These are phyloP conservation scores for Trypanosoma vivax DNA, from an alignment of 208 protist species.

Conservation along the genomic window DNA sequence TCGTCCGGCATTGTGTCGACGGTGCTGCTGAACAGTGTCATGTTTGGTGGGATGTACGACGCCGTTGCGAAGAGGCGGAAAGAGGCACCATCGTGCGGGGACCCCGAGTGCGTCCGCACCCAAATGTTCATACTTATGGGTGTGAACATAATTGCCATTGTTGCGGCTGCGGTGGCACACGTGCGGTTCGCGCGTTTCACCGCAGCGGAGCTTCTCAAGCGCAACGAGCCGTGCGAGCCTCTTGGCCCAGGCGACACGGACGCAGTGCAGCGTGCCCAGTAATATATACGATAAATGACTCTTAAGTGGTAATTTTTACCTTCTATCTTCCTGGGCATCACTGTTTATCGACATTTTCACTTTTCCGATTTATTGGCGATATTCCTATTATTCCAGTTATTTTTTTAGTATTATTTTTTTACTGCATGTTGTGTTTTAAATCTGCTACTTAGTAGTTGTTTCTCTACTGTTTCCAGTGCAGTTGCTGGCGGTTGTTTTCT, in stretches of 20 bases:
- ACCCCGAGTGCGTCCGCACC: conserved; percentile 36
- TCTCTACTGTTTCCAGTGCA: no score
- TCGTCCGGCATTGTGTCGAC: conserved; percentile 45
- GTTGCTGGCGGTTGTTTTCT: no score
- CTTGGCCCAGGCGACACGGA: conserved; percentile 1
- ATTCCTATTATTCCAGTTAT: no score
- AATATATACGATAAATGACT: no score
- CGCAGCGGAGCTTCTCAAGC: not conserved
- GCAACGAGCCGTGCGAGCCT: not conserved
- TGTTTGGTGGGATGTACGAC: conserved; percentile 67
- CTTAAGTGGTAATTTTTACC: no score
- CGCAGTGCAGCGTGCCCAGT: conserved; percentile 13
- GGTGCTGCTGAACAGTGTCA: conserved; percentile 68
- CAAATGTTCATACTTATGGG: conserved; percentile 64
- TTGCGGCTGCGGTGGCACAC: conserved; percentile 24
- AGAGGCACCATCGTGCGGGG: conserved; percentile 33
- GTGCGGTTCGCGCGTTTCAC: conserved; percentile 43
- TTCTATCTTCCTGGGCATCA: no score
- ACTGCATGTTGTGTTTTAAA: no score
- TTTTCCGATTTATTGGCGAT: no score
- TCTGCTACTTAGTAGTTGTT: no score
- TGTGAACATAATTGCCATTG: conserved; percentile 35
- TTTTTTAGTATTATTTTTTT: no score
- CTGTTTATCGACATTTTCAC: no score
- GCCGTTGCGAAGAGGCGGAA: conserved; percentile 21